These are phyloP conservation scores for Boletus eberwhitei DNA, from an alignment of 768 basidiomycete genomes.

Conservation along the genomic window DNA sequence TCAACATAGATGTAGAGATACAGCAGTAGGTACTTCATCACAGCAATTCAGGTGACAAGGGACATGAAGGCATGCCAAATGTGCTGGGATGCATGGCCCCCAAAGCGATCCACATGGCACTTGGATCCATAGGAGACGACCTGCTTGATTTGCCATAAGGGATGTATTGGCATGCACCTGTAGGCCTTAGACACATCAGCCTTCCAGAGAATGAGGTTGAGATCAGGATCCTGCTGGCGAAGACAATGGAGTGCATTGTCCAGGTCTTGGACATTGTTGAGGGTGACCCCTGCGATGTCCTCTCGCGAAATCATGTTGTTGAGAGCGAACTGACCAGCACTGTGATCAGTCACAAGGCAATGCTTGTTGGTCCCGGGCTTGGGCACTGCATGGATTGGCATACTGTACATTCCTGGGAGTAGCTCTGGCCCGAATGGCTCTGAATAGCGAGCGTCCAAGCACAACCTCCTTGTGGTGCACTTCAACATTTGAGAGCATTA, in stretches of 20 bases:
- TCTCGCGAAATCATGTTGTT: slow-evolving; percentile 32
- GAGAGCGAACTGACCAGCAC: slow-evolving; percentile 29
- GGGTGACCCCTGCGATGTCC: slow-evolving; percentile 21
- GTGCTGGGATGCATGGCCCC: slow-evolving; percentile 11
- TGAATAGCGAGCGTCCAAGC: too few relatives aligned
- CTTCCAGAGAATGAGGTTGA: slow-evolving; percentile 23
- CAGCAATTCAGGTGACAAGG: slow-evolving; percentile 21
- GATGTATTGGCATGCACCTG: slow-evolving; percentile 34
- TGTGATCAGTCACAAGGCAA: slow-evolving; percentile 39
- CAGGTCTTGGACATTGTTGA: slow-evolving; percentile 35
- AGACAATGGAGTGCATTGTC: slow-evolving; percentile 7
- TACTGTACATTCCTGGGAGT: slow-evolving; percentile 44
- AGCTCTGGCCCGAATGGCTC: slow-evolving; percentile 2
- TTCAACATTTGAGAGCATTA: too few relatives aligned
- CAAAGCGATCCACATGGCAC: slow-evolving; percentile 29
- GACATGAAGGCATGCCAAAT: slow-evolving; percentile 26
- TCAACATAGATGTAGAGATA: slow-evolving; percentile 28
- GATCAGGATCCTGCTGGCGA: too few relatives aligned
- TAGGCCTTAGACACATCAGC: slow-evolving; percentile 39
- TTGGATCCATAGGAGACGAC: slow-evolving; percentile 19
- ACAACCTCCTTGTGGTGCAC: too few relatives aligned
- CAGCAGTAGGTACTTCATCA: slow-evolving; percentile 11
- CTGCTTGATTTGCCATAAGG: slow-evolving; percentile 41
- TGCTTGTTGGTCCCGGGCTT: slow-evolving; percentile 40
- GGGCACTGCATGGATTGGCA: slow-evolving; percentile 38